Base-by-base conservation (phyloP, 768 basidiomycete species). In the Trametes gibbosa region DNA sequence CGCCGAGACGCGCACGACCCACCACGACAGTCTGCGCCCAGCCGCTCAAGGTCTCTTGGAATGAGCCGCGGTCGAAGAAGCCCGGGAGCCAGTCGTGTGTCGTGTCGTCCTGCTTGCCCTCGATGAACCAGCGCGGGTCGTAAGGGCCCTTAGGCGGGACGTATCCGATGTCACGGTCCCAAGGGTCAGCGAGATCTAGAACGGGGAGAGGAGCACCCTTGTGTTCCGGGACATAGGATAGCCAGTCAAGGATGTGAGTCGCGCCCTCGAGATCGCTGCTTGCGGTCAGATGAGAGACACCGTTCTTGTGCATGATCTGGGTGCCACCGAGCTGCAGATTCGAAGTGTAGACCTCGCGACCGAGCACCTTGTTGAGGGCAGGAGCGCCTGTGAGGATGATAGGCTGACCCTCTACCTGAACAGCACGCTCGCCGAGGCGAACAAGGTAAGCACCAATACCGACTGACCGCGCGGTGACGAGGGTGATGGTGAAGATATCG, bases 301-400 rank as follows among this genome's bases (percentile, higher is more conserved):
- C 97, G 70, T 99, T 99, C 85, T 98, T 98, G 85, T 94, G 91
- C 97, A 99, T 98, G 79, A 99, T 98, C 70, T 99, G 97, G n/a
- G 97, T 98, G 54, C 97, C 97, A 63, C 97, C 97, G 59, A 99
- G 90, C 73, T 98, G 97, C 66, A 99, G 75, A 74, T 98, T 98
- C 54, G 95, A 97, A 9, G 97, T 98, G 73, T 99, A 98, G 46
- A 99, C 97, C 73, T 98, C 97, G 49, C 97, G 90, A 61, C 97
- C 97, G 42, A 99, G 86, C 5, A 99, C 97, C 76, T 99, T 98
- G 83, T 98, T 99, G 65, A 99, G 84, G 4, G 97, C 97, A 7
- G 85, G 85, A 25, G 96, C 96, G 66, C 97, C 97, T 14, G 97
- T 99, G 61, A 99, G 84, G 72, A 99, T 99, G 76, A 99, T 98